phyloP scores from a whole-genome alignment of 2,329 filamentous ascomycete genomes.

The Fusarium verrucosum region DNA sequence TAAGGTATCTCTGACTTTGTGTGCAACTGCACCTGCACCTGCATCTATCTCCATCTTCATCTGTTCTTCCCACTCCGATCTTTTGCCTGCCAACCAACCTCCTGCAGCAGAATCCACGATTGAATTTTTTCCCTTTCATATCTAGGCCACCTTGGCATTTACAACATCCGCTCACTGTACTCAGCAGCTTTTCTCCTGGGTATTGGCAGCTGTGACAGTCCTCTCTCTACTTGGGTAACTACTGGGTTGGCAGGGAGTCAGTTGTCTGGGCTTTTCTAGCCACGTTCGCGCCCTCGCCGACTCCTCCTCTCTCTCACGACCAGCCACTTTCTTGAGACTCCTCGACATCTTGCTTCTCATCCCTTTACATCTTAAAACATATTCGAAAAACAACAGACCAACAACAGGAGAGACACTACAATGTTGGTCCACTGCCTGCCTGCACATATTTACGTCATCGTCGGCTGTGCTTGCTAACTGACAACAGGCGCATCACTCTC shows the following conservation, averaged over 20 bases:
- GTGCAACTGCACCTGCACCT: conserved; percentile 14
- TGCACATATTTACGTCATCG: conserved; percentile 18
- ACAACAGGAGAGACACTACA: conserved; percentile 14
- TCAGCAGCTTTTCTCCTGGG: not conserved
- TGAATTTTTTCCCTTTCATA: not conserved
- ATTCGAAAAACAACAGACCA: not conserved
- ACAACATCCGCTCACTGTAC: not conserved
- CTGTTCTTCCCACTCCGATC: conserved; percentile 18
- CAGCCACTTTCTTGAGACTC: conserved; percentile 25
- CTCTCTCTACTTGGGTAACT: not conserved
- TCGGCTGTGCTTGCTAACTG: conserved; percentile 33
- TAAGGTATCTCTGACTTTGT: too few species aligned
- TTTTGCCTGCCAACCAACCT: conserved; percentile 19
- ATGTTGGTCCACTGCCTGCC: conserved; percentile 35
- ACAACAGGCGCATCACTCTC: conserved; percentile 82
- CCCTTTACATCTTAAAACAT: not conserved
- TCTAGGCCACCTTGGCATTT: not conserved
- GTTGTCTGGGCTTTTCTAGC: conserved; percentile 14
- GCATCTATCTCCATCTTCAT: conserved; percentile 31
- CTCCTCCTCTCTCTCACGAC: conserved; percentile 22
- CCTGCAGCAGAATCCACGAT: conserved; percentile 3
- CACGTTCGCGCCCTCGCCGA: not conserved
- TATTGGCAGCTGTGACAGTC: conserved; percentile 12
- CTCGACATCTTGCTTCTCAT: conserved; percentile 10
- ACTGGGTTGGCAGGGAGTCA: too few species aligned